phyloP scores from a whole-genome alignment of 176 grass and related monocot genomes.

The Tillandsia fasciculata region DNA sequence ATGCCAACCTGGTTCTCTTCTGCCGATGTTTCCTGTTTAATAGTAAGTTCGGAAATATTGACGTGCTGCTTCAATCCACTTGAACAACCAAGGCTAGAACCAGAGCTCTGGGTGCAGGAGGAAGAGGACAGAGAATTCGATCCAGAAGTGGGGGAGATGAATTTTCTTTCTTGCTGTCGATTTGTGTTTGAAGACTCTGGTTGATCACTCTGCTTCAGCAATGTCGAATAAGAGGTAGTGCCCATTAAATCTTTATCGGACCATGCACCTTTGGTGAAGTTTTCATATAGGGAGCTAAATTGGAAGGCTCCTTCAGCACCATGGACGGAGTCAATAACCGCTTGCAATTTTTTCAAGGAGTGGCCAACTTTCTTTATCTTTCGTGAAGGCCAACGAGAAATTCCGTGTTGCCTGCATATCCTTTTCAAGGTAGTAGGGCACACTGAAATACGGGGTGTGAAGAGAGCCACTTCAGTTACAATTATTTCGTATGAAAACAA shows the following conservation, averaged over 20 bases:
- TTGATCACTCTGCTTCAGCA: conserved; percentile 34
- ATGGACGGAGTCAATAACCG: conserved; percentile 86
- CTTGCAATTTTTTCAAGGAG: conserved; percentile 86
- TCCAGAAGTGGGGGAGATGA: conserved; percentile 41
- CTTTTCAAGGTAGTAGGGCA: conserved; percentile 97
- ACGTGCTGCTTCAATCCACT: conserved; percentile 31
- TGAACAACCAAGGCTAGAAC: conserved; percentile 57
- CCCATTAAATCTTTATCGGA: conserved; percentile 11
- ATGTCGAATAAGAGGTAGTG: conserved; percentile 20
- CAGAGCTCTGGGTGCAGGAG: conserved; percentile 65
- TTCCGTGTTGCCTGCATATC: conserved; percentile 93
- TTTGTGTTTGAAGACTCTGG: conserved; percentile 34
- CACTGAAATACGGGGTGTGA: conserved; percentile 42
- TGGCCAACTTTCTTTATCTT: conserved; percentile 98
- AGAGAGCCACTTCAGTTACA: neutral
- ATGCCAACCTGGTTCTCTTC: conserved; percentile 51
- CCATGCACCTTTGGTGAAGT: conserved; percentile 33
- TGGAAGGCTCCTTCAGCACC: conserved; percentile 60
- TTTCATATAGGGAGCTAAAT: conserved; percentile 77
- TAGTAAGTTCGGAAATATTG: conserved; percentile 22
- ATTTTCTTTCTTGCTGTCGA: conserved; percentile 30
- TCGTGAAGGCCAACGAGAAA: conserved; percentile 89
- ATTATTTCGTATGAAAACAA: conserved; percentile 8
- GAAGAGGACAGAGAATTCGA: conserved; percentile 63
- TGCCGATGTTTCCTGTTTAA: conserved; percentile 41